phyloP scores from a whole-genome alignment of 2,329 filamentous ascomycete genomes.

The Monosporascus sp. region DNA sequence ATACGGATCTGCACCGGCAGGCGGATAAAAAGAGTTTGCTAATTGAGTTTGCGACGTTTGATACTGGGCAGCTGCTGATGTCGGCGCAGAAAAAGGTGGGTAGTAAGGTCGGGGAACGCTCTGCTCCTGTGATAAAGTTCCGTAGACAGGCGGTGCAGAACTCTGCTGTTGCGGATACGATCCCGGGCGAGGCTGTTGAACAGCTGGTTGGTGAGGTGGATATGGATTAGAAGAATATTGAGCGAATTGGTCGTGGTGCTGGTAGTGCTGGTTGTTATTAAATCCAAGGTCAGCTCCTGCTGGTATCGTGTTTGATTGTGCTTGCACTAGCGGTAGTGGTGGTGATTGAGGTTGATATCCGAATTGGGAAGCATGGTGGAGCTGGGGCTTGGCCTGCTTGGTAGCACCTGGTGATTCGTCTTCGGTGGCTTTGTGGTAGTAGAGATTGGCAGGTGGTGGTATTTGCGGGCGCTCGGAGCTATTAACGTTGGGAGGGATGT shows the following conservation, averaged over 20 bases:
- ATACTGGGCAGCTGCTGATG: constrained; percentile 10
- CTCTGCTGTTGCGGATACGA: constrained; percentile 8
- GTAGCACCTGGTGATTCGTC: constrained; percentile 5
- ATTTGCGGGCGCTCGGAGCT: constrained; percentile 18
- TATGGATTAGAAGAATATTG: constrained; percentile 8
- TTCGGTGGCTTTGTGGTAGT: constrained; percentile 16
- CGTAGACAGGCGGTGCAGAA: not conserved
- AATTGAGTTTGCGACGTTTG: constrained; percentile 9
- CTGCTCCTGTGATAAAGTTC: constrained; percentile 4
- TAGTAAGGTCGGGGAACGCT: constrained; percentile 17
- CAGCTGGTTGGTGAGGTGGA: constrained; percentile 18
- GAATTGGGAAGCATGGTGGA: constrained; percentile 17
- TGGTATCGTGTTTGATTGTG: not conserved
- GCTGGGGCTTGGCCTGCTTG: constrained; percentile 18
- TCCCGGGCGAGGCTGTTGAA: constrained; percentile 13
- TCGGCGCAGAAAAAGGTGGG: constrained; percentile 17
- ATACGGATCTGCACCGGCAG: not conserved
- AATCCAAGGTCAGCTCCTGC: not conserved
- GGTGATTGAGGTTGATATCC: constrained; percentile 13
- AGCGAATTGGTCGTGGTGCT: constrained; percentile 14
- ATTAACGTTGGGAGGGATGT: constrained; percentile 19
- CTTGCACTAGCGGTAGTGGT: not conserved
- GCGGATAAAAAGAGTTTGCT: not conserved
- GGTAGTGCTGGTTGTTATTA: constrained; percentile 14
- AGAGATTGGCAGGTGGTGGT: constrained; percentile 20